Percentiles rank a stretch among this genome's conserved stretches.
Conservation (phyloP, 225 moss, liverwort and hornwort genomes). For the Pseudoscleropodium purum region DNA sequence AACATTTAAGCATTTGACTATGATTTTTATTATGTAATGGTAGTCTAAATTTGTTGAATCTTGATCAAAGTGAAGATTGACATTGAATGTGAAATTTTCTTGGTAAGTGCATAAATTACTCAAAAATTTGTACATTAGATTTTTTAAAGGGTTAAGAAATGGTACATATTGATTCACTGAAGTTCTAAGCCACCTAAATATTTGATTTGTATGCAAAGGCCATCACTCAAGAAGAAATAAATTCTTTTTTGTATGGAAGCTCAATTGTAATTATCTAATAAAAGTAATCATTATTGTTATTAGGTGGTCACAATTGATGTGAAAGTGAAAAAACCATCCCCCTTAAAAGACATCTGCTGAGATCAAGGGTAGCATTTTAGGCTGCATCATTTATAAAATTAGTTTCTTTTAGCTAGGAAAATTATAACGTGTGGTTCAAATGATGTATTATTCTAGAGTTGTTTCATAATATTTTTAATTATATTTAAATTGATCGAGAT, state of each 20-base stretch:
- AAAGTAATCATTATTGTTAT: background rate
- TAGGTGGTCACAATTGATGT: background rate
- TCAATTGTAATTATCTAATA: background rate
- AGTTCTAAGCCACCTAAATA: background rate
- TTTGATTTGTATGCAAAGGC: background rate
- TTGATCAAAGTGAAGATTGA: too few species aligned
- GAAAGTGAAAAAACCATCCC: background rate
- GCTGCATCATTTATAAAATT: accelerated
- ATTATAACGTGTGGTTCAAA: background rate
- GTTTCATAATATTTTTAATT: background rate
- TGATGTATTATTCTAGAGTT: background rate
- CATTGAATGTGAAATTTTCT: background rate
- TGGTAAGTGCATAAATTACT: background rate
- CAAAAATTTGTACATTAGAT: background rate
- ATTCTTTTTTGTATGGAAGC: background rate
- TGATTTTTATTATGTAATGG: background rate
- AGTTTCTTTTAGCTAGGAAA: too few species aligned
- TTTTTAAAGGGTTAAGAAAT: background rate
- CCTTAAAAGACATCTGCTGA: background rate
- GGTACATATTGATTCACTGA: background rate
- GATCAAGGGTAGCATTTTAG: background rate
- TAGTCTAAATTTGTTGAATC: background rate
- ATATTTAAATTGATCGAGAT: background rate
- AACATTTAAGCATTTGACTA: background rate
- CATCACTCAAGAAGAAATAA: background rate